Evolutionary conservation across 2,329 filamentous ascomycete genomes (phyloP).

Genomic region (Apiospora kogelbergensis): DNA sequence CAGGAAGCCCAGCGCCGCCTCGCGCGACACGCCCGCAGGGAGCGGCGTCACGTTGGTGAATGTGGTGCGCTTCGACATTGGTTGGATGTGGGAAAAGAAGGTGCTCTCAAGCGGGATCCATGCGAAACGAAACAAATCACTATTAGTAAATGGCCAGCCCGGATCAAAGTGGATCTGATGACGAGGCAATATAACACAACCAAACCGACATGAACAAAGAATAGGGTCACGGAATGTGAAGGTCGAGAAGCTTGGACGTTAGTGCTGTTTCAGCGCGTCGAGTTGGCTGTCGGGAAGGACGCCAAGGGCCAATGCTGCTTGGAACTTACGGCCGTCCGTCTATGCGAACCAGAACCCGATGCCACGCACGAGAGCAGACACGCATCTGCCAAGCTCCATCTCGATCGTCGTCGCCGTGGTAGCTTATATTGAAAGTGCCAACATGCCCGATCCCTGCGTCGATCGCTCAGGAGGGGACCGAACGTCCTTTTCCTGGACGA

Average conservation of each 20-base stretch:
- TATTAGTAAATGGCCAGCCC: not conserved
- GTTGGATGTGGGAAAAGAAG: conserved; percentile 22
- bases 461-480: too few relatives aligned
- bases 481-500: not conserved
- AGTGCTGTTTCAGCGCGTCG: not conserved
- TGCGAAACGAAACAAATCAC: not conserved
- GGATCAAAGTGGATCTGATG: not conserved
- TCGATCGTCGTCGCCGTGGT: not conserved
- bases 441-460: not conserved
- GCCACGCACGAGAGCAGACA: not conserved
- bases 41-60: conserved; percentile 82
- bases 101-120: not conserved
- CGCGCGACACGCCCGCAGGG: conserved; percentile 65
- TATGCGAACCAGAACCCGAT: not conserved
- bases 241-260: not conserved
- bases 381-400: too few relatives aligned
- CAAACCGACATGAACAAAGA: not conserved
- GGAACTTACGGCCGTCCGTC: not conserved
- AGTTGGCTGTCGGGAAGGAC: not conserved
- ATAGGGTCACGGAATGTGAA: not conserved
- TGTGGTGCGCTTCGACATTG: conserved; percentile 67
- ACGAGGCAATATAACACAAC: not conserved
- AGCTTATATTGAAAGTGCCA: not conserved
- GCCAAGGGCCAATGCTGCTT: not conserved
- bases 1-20: conserved; percentile 72